Conservation (phyloP, 345 rosid species). For the Populus nigra region DNA sequence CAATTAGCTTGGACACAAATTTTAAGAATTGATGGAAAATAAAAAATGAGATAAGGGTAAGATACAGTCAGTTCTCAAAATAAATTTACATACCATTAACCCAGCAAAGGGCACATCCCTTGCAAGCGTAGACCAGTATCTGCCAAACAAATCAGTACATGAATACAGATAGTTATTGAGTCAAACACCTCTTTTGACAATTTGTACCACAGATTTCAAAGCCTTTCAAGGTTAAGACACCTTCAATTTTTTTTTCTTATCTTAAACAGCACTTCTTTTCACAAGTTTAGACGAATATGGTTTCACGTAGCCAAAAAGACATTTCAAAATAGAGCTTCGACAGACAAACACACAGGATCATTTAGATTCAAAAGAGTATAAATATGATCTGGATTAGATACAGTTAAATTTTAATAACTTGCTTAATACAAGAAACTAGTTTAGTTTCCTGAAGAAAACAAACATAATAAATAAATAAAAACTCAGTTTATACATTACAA, state of each 20-base stretch:
- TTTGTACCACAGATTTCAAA: neutral
- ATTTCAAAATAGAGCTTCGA: neutral
- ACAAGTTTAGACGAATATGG: neutral
- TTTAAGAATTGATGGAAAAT: no score
- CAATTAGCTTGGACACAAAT: neutral
- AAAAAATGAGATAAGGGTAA: neutral
- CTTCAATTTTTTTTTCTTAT: neutral
- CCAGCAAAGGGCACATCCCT: slow-evolving; percentile 98
- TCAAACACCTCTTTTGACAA: neutral
- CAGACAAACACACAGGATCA: neutral
- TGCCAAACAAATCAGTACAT: slow-evolving; percentile 32
- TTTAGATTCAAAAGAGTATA: neutral
- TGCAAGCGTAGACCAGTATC: slow-evolving; percentile 87
- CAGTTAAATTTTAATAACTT: neutral
- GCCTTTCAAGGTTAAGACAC: neutral
- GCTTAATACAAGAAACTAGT: neutral
- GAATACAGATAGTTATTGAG: neutral
- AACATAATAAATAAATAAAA: neutral
- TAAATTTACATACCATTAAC: slow-evolving; percentile 61
- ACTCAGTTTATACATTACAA: neutral
- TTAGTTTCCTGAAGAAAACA: neutral
- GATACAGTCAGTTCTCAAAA: neutral
- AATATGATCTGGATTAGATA: no score
- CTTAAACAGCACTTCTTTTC: no score
- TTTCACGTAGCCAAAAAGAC: neutral